These are phyloP conservation scores for Hyaloscypha finlandica DNA, from an alignment of 495 filamentous ascomycete genomes.

Conservation along the genomic window DNA sequence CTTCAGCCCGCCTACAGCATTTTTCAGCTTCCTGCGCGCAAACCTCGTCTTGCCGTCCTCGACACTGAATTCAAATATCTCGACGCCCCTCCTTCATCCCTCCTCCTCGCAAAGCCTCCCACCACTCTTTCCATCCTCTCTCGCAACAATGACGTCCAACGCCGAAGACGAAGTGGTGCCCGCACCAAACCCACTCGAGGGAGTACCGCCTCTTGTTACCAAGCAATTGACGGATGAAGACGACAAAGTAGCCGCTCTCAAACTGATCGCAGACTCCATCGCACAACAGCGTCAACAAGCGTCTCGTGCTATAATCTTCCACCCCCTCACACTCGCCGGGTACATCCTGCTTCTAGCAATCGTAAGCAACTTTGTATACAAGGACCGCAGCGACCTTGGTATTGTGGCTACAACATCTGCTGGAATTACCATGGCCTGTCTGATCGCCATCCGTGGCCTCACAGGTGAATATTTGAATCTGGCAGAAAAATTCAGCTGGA, in stretches of 20 bases:
- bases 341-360: conserved; percentile 42
- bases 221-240: conserved; percentile 29
- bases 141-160: conserved; percentile 38
- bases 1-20: conserved; percentile 40
- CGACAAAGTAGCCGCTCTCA: conserved; percentile 48
- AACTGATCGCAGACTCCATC: conserved; percentile 58
- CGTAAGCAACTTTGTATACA: conserved; percentile 37
- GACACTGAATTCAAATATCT: conserved; percentile 29
- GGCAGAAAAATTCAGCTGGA: conserved; percentile 56
- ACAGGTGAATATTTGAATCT: conserved; percentile 49
- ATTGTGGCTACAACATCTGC: conserved; percentile 44
- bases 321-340: conserved; percentile 46
- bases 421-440: conserved; percentile 46
- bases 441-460: conserved; percentile 42
- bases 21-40: conserved; percentile 57
- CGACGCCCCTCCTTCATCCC: conserved; percentile 33
- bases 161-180: conserved; percentile 26
- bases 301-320: conserved; percentile 51
- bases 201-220: conserved; percentile 38
- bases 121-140: conserved; percentile 43
- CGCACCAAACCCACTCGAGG: conserved; percentile 45
- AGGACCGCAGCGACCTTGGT: conserved; percentile 32
- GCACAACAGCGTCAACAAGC: conserved; percentile 64
- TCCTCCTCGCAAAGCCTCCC: conserved; percentile 32
- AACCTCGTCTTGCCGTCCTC: conserved; percentile 49